Evolutionary conservation across 306 rosid species (phyloP).

Genomic region (Corylus americana): DNA sequence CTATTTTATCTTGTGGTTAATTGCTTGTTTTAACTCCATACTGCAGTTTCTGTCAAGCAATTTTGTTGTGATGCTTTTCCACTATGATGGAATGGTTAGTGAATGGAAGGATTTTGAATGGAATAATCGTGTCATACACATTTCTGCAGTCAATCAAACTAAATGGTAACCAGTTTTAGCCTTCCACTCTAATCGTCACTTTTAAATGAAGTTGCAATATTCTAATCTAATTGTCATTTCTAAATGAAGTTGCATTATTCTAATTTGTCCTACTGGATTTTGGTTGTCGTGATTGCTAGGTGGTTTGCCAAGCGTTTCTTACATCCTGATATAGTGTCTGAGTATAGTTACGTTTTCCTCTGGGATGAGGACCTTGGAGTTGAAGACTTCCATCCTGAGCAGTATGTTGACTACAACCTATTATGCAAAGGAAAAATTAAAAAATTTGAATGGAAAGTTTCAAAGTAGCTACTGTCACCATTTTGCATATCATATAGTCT

Average conservation of each 20-base stretch:
- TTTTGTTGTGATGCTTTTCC: conserved; percentile 82
- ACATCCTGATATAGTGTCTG: conserved; percentile 91
- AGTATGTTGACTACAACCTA: conserved; percentile 44
- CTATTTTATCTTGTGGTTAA: conserved; percentile 2
- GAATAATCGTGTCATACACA: conserved; percentile 64
- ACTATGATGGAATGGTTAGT: conserved; percentile 74
- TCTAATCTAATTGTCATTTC: conserved; percentile 13
- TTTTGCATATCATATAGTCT: not conserved
- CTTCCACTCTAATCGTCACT: conserved; percentile 15
- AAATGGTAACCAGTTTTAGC: conserved; percentile 60
- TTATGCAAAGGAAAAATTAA: not conserved
- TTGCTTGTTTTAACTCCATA: conserved; percentile 3
- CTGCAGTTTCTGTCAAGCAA: conserved; percentile 68
- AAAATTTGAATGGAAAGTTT: not conserved
- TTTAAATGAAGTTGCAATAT: conserved; percentile 2
- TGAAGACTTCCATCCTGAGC: conserved; percentile 64
- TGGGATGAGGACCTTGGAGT: conserved; percentile 99
- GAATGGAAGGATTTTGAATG: conserved; percentile 67
- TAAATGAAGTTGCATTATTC: conserved; percentile 1
- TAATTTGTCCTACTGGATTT: conserved; percentile 7
- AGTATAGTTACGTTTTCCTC: conserved; percentile 77
- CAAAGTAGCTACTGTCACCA: not conserved
- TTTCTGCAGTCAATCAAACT: conserved; percentile 64
- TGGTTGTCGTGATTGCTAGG: conserved; percentile 50
- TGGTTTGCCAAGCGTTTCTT: conserved; percentile 98